Percentiles rank a stretch among this genome's conserved stretches.
These are phyloP conservation scores for Xylariaceae sp. DNA, from an alignment of 2,329 filamentous ascomycete species.

Conservation along the genomic window DNA sequence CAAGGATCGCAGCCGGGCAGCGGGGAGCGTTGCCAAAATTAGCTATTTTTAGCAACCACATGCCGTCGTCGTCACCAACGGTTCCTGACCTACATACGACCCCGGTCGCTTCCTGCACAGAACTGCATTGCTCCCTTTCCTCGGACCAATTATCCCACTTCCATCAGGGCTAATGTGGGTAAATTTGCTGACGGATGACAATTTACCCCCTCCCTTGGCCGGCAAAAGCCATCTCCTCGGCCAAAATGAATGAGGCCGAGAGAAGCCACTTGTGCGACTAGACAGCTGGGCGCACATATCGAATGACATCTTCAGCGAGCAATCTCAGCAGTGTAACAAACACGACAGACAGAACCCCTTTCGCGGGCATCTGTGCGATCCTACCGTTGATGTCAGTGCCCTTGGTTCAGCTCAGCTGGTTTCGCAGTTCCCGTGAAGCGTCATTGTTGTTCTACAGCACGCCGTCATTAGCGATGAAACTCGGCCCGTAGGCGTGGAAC, in stretches of 20 bases:
- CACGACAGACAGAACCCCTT: no score
- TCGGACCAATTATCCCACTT: conserved; percentile 25
- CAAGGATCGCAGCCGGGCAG: conserved; percentile 26
- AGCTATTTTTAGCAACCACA: conserved; percentile 33
- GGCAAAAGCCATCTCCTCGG: conserved; percentile 19
- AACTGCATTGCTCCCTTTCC: conserved; percentile 4
- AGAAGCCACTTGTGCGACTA: conserved; percentile 18
- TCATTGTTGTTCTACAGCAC: no score
- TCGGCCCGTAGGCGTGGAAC: no score
- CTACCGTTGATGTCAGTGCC: no score
- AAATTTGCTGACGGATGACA: conserved; percentile 23
- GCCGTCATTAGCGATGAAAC: no score
- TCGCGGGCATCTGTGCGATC: no score
- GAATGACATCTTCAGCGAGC: no score
- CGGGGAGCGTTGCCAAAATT: conserved; percentile 29
- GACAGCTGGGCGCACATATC: not conserved
- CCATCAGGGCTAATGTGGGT: conserved; percentile 22
- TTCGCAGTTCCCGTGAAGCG: no score
- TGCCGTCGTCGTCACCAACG: conserved; percentile 12
- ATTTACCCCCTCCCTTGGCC: conserved; percentile 13
- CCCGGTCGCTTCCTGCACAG: conserved; percentile 11
- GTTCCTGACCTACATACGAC: conserved; percentile 7
- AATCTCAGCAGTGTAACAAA: no score
- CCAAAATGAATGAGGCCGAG: conserved; percentile 20
- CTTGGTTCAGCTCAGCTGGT: no score